Base-by-base conservation (phyloP, 768 basidiomycete species). In the Lentinula guzmanii region DNA sequence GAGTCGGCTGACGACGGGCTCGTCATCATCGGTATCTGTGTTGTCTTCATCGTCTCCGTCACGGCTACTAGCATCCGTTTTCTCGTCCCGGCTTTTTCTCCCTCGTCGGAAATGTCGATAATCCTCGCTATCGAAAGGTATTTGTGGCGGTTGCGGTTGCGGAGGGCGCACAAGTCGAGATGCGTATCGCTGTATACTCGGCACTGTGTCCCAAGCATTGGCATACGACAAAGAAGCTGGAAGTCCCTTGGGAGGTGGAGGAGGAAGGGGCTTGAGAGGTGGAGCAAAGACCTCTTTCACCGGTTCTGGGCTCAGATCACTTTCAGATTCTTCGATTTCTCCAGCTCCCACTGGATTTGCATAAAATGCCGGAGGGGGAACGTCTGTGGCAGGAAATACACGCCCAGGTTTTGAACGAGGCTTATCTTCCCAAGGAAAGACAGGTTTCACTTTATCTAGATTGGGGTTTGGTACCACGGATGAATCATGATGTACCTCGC, bases 351-450 rank as follows among this genome's bases (percentile, higher is more conserved):
- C 71, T 65, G 77, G 68, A 48, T 71, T 75, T 60, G 78, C 43
- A 65, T 79, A 81, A 56, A 74, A 66, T n/a, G 72, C 71, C 9
- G 83, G 81, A 1, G 80, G 77, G 28, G 82, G 85, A 52, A 80
- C 76, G 52, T 88, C 86, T 34, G 81, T 75, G n/a, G 72, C 74
- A 33, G 91, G 93, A 67, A 93, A 93, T 35, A 89, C 82, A 58
- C 92, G 88, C 31, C 78, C 79, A 13, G 91, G 91, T 64, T 79
- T 65, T 52, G 77, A 80, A 35, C 89, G 84, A 11, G 83, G 87
- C 66, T 83, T 82, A 62, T 86, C 82, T 70, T 99, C 96, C 96
- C 96, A 99, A n/a, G 96, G 95, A 72, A 99, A 98, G 37, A 97
- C 78, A 37, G 81, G 76, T 63, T 87, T 87, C 21, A 95, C 83